Evolutionary conservation across 495 filamentous ascomycete genomes (phyloP).

Genomic region (Monascus purpureus): DNA sequence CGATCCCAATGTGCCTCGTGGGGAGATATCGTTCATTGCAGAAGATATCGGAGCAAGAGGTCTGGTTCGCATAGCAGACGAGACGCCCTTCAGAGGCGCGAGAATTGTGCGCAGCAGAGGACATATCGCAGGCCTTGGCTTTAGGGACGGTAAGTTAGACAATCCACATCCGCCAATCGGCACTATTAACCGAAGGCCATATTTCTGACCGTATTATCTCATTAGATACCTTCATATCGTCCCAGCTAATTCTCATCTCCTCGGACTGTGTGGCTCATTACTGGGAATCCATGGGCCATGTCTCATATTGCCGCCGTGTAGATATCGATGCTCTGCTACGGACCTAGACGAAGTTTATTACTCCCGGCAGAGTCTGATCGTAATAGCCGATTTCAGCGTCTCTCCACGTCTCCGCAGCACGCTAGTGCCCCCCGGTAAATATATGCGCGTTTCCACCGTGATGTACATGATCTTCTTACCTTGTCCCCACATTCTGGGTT

Average conservation of each 20-base stretch:
- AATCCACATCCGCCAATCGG: not conserved
- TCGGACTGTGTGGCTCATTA: slow-evolving; percentile 64
- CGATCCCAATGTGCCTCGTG: slow-evolving; percentile 76
- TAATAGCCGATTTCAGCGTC: too few species aligned
- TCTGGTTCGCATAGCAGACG: slow-evolving; percentile 43
- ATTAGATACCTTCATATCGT: slow-evolving; percentile 56
- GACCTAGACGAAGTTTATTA: slow-evolving; percentile 20
- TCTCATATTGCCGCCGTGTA: slow-evolving; percentile 68
- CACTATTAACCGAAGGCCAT: too few species aligned
- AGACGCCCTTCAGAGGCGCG: slow-evolving; percentile 56
- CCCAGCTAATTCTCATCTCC: slow-evolving; percentile 69
- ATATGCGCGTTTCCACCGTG: too few species aligned
- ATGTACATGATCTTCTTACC: too few species aligned
- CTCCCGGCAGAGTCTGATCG: too few species aligned
- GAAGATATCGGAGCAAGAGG: slow-evolving; percentile 59
- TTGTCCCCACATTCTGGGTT: too few species aligned
- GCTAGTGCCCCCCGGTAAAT: too few species aligned
- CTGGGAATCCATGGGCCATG: slow-evolving; percentile 67
- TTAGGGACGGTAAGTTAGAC: slow-evolving; percentile 47
- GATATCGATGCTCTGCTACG: slow-evolving; percentile 64
- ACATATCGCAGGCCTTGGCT: slow-evolving; percentile 61
- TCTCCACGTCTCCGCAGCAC: too few species aligned
- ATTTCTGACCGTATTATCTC: too few species aligned
- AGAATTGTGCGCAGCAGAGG: slow-evolving; percentile 62
- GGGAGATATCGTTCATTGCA: slow-evolving; percentile 65